phyloP scores from a whole-genome alignment of 2,329 filamentous ascomycete genomes.

The Epichloe baconii region DNA sequence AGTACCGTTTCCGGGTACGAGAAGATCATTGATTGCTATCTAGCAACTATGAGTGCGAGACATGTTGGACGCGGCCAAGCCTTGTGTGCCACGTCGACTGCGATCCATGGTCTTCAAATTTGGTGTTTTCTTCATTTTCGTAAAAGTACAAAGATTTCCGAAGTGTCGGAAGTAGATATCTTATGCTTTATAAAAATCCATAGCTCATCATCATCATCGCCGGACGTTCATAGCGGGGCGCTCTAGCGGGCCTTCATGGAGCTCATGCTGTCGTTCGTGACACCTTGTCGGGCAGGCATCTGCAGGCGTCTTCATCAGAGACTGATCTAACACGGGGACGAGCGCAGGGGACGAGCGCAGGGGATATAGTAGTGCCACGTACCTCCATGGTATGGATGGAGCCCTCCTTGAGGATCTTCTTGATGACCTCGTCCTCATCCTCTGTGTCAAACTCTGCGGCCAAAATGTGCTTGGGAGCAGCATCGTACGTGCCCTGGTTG shows the following conservation, averaged over 20 bases:
- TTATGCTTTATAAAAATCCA: background rate
- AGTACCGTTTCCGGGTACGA: too few relatives aligned
- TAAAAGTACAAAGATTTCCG: background rate
- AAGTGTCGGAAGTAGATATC: background rate
- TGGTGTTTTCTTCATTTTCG: background rate
- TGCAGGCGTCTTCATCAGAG: conserved; percentile 11
- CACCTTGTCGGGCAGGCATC: conserved; percentile 39
- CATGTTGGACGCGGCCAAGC: background rate
- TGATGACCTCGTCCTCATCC: conserved; percentile 68
- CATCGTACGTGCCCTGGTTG: conserved; percentile 64
- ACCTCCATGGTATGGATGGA: conserved; percentile 49
- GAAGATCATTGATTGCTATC: background rate
- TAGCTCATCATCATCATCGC: background rate
- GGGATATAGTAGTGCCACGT: conserved; percentile 9
- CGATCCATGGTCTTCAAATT: background rate
- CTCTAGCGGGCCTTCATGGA: conserved; percentile 27
- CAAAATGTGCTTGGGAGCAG: conserved; percentile 59
- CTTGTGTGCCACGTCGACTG: background rate
- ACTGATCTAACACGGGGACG: background rate
- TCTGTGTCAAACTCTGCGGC: conserved; percentile 80
- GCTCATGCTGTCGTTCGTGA: conserved; percentile 39
- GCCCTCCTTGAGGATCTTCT: conserved; percentile 68
- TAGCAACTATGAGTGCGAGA: background rate
- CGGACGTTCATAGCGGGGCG: background rate
- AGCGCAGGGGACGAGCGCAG: conserved; percentile 4